These are phyloP conservation scores for Clonostachys byssicola DNA, from an alignment of 2,329 filamentous ascomycete species.

Conservation along the genomic window DNA sequence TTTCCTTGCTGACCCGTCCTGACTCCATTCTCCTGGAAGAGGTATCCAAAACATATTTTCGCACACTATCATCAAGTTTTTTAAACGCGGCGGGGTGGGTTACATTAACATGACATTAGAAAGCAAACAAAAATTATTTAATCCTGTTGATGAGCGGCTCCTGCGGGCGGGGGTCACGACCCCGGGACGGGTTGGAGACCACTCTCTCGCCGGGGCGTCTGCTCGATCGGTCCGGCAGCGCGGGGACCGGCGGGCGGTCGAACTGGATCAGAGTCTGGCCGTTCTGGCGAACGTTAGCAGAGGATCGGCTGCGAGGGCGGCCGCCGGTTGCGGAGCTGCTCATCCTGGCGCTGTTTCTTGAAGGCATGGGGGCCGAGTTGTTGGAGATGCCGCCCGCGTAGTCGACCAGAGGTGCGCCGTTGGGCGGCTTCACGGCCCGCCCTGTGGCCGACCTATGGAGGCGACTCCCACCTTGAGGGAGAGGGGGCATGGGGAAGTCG, in stretches of 20 bases:
- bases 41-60: no score
- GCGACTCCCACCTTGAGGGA: constrained; percentile 46
- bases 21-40: no score
- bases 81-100: no score
- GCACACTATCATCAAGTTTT: no score
- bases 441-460: constrained; percentile 42
- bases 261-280: neutral
- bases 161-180: neutral
- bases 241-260: constrained; percentile 6
- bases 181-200: neutral
- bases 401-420: constrained; percentile 40
- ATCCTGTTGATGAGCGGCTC: constrained; percentile 6
- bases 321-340: neutral
- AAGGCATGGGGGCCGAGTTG: neutral
- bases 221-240: constrained; percentile 5
- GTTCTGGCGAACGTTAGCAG: neutral
- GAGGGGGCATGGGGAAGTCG: constrained; percentile 49
- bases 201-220: constrained; percentile 1
- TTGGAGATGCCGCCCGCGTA: constrained; percentile 25
- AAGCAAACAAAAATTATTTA: constrained; percentile 5
- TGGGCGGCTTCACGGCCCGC: constrained; percentile 30
- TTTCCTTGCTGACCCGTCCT: no score
- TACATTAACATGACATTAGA: neutral
- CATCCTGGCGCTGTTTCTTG: neutral
- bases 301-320: neutral